These are phyloP conservation scores for Boeremia exigua DNA, from an alignment of 2,329 filamentous ascomycete genomes.

Conservation along the genomic window DNA sequence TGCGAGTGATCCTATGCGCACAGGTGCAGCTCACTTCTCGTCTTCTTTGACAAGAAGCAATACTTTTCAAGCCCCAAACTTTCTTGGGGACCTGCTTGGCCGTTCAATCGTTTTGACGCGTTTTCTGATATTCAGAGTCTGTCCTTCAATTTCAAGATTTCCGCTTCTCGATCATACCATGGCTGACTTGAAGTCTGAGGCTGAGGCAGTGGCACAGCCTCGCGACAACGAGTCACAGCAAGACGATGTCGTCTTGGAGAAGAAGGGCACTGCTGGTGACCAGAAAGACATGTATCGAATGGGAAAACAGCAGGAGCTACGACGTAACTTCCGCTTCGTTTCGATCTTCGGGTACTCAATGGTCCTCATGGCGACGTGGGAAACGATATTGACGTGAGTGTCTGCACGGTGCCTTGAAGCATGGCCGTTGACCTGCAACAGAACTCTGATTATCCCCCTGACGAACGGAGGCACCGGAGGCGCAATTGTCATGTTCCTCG, in stretches of 20 bases:
- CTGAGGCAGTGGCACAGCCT: not conserved
- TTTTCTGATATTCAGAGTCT: not conserved
- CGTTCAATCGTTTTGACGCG: not conserved
- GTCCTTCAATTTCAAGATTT: not conserved
- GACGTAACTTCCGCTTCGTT: constrained; percentile 1
- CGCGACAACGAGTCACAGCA: not conserved
- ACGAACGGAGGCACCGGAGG: constrained; percentile 35
- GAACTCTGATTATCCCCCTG: constrained; percentile 23
- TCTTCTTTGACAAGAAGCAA: not conserved
- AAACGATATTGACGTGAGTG: constrained; percentile 15
- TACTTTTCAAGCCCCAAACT: not conserved
- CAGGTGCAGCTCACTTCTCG: not conserved
- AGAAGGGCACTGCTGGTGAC: constrained; percentile 3
- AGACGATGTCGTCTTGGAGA: not conserved
- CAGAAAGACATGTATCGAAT: constrained; percentile 32
- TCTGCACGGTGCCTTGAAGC: too few species aligned
- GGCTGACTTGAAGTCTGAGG: not conserved
- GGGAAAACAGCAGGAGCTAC: constrained; percentile 33
- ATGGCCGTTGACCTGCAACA: not conserved
- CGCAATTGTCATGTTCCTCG: not conserved
- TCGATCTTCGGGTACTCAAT: not conserved
- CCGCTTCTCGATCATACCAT: not conserved
- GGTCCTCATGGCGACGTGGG: not conserved
- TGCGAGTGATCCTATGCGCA: not conserved
- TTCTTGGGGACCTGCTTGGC: not conserved